A percentile compares a stretch with the other conserved stretches of the same genome.
These are phyloP conservation scores for Aspergillaceae sp. DNA, from an alignment of 2,329 filamentous ascomycete genomes.

Conservation along the genomic window DNA sequence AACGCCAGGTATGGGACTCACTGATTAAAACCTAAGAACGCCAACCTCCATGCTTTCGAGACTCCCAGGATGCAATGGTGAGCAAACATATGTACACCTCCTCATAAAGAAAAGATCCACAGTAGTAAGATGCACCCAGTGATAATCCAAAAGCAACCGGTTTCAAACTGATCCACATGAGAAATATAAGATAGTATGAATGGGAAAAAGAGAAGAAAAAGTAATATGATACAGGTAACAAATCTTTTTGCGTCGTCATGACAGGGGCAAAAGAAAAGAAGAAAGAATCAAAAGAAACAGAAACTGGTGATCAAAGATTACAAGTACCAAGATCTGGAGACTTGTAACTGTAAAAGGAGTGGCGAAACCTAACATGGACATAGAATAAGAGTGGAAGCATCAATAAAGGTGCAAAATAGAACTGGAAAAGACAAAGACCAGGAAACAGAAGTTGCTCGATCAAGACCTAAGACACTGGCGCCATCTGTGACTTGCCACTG, in stretches of 20 bases:
- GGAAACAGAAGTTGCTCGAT: background rate
- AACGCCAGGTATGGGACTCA: slow-evolving; percentile 3
- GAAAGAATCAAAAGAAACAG: background rate
- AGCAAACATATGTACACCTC: slow-evolving; percentile 11
- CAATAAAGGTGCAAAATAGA: background rate
- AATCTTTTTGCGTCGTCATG: slow-evolving; percentile 10
- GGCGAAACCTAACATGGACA: too few species aligned
- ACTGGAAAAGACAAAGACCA: background rate
- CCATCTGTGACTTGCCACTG: slow-evolving; percentile 20
- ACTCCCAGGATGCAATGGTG: slow-evolving; percentile 5
- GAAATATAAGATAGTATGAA: background rate
- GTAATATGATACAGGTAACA: slow-evolving; percentile 23
- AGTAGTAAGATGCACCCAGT: background rate
- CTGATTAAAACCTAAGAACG: slow-evolving; percentile 11
- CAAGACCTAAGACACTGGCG: slow-evolving; percentile 20
- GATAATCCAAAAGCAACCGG: background rate
- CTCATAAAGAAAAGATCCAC: slow-evolving; percentile 2
- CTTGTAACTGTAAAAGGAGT: background rate
- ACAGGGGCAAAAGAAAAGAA: background rate
- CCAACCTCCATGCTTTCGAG: slow-evolving; percentile 9
- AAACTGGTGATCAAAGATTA: background rate
- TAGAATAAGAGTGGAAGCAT: background rate
- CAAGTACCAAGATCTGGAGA: background rate
- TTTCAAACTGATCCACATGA: background rate
- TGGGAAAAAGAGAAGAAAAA: background rate